Base-by-base conservation (phyloP, 2,329 filamentous ascomycete genomes). In the Venturia nashicola region DNA sequence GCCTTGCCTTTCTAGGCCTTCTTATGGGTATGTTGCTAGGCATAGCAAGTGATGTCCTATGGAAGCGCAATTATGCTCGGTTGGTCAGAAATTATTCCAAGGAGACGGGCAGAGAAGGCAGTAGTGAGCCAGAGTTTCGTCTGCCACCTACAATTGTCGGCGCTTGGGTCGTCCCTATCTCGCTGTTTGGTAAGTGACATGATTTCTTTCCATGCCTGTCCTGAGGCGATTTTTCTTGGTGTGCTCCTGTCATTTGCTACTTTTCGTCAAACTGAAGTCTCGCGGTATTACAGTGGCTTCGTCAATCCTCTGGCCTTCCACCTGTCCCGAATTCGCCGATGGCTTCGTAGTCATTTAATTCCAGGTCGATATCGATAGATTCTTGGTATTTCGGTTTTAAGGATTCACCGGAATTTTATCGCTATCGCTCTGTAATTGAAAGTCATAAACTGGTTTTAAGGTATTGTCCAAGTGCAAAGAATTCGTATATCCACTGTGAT, bases 111-210 rank as follows among this genome's bases (percentile, higher is more conserved):
- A 51, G 27, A 43, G 23, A 55, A 18, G 84, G 82, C 6, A 78
- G 82, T 60, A 87, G 85, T 65, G 90, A 96, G 78, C 92, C 93
- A 9, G 93, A 97, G 76, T 95, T 88, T 76, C 85, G 91, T 66
- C 82, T 97, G 42, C 89, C 90, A 7, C 85, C 90, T 63, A 82
- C 78, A 18, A 77, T 79, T 63, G 66, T 75, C 68, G 93, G 92
- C n/a, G 86, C 86, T 0, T 75, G 91, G 55, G 75, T 96, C 11
- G 90, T 94, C 40, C 90, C 91, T 5, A 78, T 89, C 64, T 90
- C 90, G 7, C 76, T 97, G 18, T 96, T 97, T 74, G 88, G 90
- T 80, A 72, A 73, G 76, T 69, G 51, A 27, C n/a, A 42, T 44
- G n/a, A 23, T 39, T 57, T 36, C 27, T 57, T 40, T 32, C 23